Conservation (phyloP, 768 basidiomycete genomes). For the Serendipita sp. region DNA sequence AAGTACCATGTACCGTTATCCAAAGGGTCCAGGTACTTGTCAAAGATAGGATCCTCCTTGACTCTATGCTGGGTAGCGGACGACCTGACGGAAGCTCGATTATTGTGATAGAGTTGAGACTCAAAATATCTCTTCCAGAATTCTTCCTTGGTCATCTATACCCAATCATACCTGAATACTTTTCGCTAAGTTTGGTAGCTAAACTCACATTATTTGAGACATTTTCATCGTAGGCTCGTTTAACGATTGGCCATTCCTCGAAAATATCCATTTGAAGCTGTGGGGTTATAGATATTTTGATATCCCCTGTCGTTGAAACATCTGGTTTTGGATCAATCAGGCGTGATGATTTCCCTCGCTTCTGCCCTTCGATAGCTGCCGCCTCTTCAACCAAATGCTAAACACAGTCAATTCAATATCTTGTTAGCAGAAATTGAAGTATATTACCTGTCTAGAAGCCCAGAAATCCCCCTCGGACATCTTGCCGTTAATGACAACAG, state of each 20-base stretch:
- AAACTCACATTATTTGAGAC: conserved; percentile 63
- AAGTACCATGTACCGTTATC: conserved; percentile 60
- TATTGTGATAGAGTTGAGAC: conserved; percentile 86
- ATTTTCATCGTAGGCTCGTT: conserved; percentile 81
- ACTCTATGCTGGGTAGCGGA: conserved; percentile 70
- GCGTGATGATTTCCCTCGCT: conserved; percentile 68
- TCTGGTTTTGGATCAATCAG: conserved; percentile 80
- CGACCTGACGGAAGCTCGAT: conserved; percentile 82
- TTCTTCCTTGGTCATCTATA: conserved; percentile 69
- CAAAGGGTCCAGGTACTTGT: conserved; percentile 88
- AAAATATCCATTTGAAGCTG: conserved; percentile 92
- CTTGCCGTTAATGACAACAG: conserved; percentile 70
- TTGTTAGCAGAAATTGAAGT: conserved; percentile 8
- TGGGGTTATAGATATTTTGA: conserved; percentile 79
- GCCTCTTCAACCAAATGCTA: conserved; percentile 59
- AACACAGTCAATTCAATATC: not conserved
- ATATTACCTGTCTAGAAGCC: conserved; percentile 80
- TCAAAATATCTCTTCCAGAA: conserved; percentile 98
- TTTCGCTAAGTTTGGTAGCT: conserved; percentile 1
- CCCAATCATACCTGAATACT: conserved; percentile 6
- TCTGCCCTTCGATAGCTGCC: conserved; percentile 46
- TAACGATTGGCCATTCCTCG: conserved; percentile 91
- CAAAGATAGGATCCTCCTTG: conserved; percentile 85
- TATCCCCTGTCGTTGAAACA: conserved; percentile 66
- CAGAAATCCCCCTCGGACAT: conserved; percentile 93